A percentile compares a stretch with the other conserved stretches of the same genome.
phyloP scores from a whole-genome alignment of 108 stramenopile species.

The Pseudonitzschia multiseries region DNA sequence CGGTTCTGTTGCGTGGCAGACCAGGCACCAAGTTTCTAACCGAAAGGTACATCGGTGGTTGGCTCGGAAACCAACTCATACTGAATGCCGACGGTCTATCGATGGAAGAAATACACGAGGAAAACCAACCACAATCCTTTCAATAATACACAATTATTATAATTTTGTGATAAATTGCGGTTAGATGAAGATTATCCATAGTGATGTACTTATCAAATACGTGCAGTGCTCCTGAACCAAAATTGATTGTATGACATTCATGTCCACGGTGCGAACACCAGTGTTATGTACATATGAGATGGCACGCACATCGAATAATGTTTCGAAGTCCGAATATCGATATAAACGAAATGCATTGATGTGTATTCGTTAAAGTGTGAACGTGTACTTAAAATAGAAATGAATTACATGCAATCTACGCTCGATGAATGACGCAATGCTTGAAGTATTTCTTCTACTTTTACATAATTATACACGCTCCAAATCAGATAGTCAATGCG shows the following conservation, averaged over 20 bases:
- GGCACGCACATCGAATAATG: too few relatives aligned
- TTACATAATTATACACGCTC: background rate
- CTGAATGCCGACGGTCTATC: conserved; percentile 62
- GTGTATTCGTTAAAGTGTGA: too few relatives aligned
- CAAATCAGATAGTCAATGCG: too few relatives aligned
- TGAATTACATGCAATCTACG: background rate
- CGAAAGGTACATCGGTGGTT: conserved; percentile 63
- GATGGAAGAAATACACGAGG: conserved; percentile 77
- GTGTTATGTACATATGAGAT: too few relatives aligned
- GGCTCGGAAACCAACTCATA: conserved; percentile 49
- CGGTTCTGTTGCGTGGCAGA: conserved; percentile 68
- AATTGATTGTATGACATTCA: too few relatives aligned
- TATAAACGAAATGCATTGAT: too few relatives aligned
- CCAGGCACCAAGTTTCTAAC: conserved; percentile 57
- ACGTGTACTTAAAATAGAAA: too few relatives aligned
- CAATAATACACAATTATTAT: conserved; percentile 4
- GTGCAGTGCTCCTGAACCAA: too few relatives aligned
- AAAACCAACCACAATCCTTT: conserved; percentile 44
- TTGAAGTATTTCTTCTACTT: background rate
- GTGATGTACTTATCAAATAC: too few relatives aligned
- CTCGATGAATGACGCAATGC: background rate
- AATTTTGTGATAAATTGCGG: background rate
- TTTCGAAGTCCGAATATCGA: too few relatives aligned
- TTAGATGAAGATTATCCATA: background rate
- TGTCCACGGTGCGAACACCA: too few relatives aligned